phyloP scores from a whole-genome alignment of 2,329 filamentous ascomycete species.

The Trichoderma breve region DNA sequence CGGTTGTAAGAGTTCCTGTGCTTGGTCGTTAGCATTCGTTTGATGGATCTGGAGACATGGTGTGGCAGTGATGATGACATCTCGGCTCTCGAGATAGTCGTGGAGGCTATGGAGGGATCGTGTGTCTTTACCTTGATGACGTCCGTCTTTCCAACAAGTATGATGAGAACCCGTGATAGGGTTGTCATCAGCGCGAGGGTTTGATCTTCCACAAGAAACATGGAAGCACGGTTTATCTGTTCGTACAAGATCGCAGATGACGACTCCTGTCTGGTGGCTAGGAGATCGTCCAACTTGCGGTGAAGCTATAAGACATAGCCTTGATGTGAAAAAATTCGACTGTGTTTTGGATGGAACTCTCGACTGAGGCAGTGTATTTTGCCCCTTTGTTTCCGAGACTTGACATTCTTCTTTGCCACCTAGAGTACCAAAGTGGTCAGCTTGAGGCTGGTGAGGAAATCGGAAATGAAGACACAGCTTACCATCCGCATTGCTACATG shows the following conservation, averaged over 20 bases:
- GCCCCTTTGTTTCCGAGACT: not conserved
- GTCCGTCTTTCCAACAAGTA: not conserved
- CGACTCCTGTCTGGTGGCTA: not conserved
- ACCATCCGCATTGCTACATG: not conserved
- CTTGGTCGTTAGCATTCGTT: not conserved
- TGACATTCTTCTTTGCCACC: not conserved
- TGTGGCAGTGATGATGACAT: not conserved
- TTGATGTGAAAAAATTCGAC: not conserved
- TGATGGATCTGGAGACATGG: not conserved
- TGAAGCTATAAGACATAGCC: not conserved
- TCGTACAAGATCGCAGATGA: not conserved
- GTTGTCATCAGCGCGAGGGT: not conserved
- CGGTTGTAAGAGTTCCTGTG: not conserved
- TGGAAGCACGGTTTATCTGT: not conserved
- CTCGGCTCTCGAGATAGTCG: not conserved
- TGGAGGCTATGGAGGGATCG: not conserved
- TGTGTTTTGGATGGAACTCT: not conserved
- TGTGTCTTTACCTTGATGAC: not conserved
- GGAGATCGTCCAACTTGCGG: not conserved
- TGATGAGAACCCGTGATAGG: not conserved
- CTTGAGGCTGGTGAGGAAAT: not conserved
- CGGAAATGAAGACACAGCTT: not conserved
- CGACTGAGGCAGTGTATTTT: not conserved
- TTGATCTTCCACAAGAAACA: not conserved
- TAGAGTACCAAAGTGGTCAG: not conserved